Evolutionary conservation across 225 moss, liverwort and hornwort genomes (phyloP).

Genomic region (Physcomitrium patens): DNA sequence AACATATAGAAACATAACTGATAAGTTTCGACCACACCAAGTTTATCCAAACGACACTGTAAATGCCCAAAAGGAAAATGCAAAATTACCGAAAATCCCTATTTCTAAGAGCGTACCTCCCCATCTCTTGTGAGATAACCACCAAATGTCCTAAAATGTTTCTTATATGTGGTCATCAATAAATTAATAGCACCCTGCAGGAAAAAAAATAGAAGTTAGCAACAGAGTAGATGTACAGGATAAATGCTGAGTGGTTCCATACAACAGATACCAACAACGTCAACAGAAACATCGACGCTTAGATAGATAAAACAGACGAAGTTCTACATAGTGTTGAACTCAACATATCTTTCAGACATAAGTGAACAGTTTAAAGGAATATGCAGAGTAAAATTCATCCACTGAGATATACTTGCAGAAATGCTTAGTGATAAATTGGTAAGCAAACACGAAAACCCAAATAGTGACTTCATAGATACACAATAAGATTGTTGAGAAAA

Average conservation of each 20-base stretch:
- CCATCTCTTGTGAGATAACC: constrained; percentile 95
- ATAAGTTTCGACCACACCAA: constrained; percentile 18
- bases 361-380: background rate
- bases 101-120: constrained; percentile 58
- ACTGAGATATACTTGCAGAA: background rate
- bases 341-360: too few relatives aligned
- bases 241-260: constrained; percentile 11
- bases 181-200: constrained; percentile 90
- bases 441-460: background rate
- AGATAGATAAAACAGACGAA: background rate
- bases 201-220: constrained; percentile 2
- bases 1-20: background rate
- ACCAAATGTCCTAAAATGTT: constrained; percentile 80
- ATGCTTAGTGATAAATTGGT: background rate
- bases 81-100: constrained; percentile 1
- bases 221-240: constrained; percentile 2
- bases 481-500: constrained; percentile 24
- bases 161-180: constrained; percentile 88
- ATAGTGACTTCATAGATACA: constrained; percentile 9
- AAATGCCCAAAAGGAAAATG: background rate
- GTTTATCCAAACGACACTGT: background rate
- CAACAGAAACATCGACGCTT: background rate
- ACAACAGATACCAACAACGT: background rate
- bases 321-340: background rate
- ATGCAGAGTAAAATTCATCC: background rate